Conservation (phyloP, 148 eudicot species). For the Rhododendron williamsianum region DNA sequence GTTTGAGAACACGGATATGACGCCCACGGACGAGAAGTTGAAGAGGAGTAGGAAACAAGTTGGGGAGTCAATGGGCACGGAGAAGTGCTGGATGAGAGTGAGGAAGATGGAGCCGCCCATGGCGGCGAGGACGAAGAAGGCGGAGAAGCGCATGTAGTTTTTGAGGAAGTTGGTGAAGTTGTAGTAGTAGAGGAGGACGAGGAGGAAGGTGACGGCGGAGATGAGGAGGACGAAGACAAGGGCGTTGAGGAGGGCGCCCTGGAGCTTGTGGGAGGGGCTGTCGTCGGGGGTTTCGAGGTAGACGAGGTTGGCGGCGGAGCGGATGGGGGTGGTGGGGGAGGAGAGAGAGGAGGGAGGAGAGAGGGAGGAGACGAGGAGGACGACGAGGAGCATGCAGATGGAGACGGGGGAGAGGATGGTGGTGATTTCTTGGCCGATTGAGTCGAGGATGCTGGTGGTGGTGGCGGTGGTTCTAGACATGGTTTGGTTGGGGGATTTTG, state of each 20-base stretch:
- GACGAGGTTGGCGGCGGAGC: constrained; percentile 81
- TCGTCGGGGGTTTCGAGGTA: constrained; percentile 69
- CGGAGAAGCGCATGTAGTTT: constrained; percentile 69
- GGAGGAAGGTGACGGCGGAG: constrained; percentile 62
- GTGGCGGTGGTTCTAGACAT: neutral
- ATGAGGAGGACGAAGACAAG: constrained; percentile 62
- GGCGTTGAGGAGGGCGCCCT: constrained; percentile 78
- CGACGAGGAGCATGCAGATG: constrained; percentile 80
- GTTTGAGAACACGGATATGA: constrained; percentile 54
- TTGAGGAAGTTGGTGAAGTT: constrained; percentile 62
- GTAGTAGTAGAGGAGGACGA: constrained; percentile 75
- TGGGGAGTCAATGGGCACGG: constrained; percentile 46
- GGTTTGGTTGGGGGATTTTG: neutral
- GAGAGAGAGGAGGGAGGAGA: constrained; percentile 19
- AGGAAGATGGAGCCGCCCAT: constrained; percentile 76
- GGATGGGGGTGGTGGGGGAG: constrained; percentile 24
- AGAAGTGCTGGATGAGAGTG: constrained; percentile 43
- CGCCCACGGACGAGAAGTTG: constrained; percentile 65
- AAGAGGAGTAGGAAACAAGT: constrained; percentile 41
- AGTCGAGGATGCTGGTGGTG: constrained; percentile 59
- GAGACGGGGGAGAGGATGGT: constrained; percentile 83
- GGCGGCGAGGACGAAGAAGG: constrained; percentile 52
- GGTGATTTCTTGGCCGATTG: constrained; percentile 62
- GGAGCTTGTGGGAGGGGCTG: constrained; percentile 54
- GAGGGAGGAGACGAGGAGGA: constrained; percentile 42